Base-by-base conservation (phyloP, 176 grass and related monocot species). In the Cymbopogon citratus region DNA sequence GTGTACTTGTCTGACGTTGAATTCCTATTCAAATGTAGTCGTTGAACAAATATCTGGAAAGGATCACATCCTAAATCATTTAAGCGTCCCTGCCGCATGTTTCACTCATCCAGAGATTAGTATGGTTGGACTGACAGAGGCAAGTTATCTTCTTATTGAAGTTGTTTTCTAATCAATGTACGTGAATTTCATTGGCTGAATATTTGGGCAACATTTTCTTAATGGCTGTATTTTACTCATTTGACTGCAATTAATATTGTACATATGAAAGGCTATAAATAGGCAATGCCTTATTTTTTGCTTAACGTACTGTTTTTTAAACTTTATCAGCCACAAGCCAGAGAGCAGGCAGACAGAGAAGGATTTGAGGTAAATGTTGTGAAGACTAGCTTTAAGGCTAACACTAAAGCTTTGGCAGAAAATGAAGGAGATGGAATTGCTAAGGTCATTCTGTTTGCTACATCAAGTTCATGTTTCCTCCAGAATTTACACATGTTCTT, bases 31-130 rank as follows among this genome's bases (percentile, higher is more conserved):
- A 28, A 76, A 77, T 85, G 74, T 75, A 98, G 95, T 98, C 76
- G 76, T 98, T 38, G 95, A 93, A 54, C 88, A 92, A 93, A 78
- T 94, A 40, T 87, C 84, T 83, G 95, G 95, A 56, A 92, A 69
- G 25, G 86, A 91, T 74, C 86, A 98, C 81, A 87, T 98, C 46
- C 84, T 98, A 70, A 98, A 98, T 65, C 95, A 98, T 90, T 87
- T 92, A 85, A 98, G 95, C 73, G 84, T 98, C 66, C 92, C 95
- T 11, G 95, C 95, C 51, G 95, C 95, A 66, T 98, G 92, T 89
- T 98, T 98, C 81, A 98, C 95, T 43, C 95, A 98, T 85, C 92
- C 95, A 79, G 92, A 98, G 80, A 98, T 98, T 39, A 98, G 95
- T 83, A 98, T 98, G 95, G 92, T 98, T 91, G 95, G 95, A 25